phyloP scores from a whole-genome alignment of 1,284 basidiomycete genomes.

The Microbotryomycetes sp. region DNA sequence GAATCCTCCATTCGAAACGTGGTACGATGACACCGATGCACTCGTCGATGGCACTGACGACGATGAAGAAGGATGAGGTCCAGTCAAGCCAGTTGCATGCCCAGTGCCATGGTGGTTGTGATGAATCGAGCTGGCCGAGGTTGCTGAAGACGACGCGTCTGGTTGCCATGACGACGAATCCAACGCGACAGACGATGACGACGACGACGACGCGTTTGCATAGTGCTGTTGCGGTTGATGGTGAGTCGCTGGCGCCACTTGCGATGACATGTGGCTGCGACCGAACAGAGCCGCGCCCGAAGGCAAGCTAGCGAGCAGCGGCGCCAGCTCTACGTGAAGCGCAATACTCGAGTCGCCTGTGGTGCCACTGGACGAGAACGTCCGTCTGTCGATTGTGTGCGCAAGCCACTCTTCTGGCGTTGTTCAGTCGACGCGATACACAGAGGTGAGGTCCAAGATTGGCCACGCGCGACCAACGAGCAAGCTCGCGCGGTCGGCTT shows the following conservation, averaged over 20 bases:
- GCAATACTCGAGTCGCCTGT: too few relatives aligned
- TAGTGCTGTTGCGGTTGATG: background rate
- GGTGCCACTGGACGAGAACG: too few relatives aligned
- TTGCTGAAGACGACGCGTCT: background rate
- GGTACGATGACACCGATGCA: background rate
- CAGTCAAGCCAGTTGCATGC: background rate
- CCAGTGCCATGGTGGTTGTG: background rate
- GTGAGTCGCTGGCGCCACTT: background rate
- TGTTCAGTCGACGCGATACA: too few relatives aligned
- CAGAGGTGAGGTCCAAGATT: too few relatives aligned
- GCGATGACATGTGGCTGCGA: background rate
- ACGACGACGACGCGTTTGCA: background rate
- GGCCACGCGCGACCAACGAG: too few relatives aligned
- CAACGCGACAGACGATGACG: conserved; percentile 5
- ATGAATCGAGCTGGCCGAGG: background rate
- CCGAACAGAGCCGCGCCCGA: background rate
- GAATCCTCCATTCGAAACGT: background rate
- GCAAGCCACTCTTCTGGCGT: too few relatives aligned
- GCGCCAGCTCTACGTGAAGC: background rate
- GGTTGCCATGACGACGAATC: background rate
- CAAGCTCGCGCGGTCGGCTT: too few relatives aligned
- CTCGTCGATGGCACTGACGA: background rate
- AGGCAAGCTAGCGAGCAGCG: background rate
- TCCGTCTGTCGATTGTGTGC: too few relatives aligned
- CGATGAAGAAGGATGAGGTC: background rate